Evolutionary conservation across 2,329 filamentous ascomycete species (phyloP), one percentile per base, ranked within the genome.

Genomic region (Nemania sp.): DNA sequence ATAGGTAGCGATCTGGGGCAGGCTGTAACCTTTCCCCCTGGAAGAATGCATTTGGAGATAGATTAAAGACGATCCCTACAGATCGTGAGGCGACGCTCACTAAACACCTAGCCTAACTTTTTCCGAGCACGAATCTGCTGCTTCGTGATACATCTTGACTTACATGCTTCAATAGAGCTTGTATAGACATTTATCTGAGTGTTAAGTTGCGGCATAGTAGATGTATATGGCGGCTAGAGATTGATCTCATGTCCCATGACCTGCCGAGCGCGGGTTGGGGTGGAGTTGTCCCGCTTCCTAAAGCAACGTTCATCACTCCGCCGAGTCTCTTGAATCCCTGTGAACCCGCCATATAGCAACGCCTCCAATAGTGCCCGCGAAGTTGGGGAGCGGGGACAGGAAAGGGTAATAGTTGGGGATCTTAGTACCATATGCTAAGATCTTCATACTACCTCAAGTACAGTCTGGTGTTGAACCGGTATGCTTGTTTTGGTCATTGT

Each of bases 21-120:
- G 43, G 37, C 15, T 53, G 39, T 42, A 39, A 52, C 52, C 44
- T 24, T 46, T 28, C 34, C 54, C 24, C 37, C 48, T 41, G 45
- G 34, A 40, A 37, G 20, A 6, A 9, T 49, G 54, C 49, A 49
- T 49, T 45, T 47, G 54, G 34, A 53, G 45, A 52, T 55, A 48
- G 30, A 49, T 56, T 53, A 36, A 49, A 37, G 11, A 42, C 15
- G 19, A 26, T 46, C 40, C 44, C 30, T 15, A 17, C 26, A 48
- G 22, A 48, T 43, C 37, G 31, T 26, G 8, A 46, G 26, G 11
- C 33, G 24, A 7, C 12, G 19, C 17, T 41, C 26, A 3, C 6
- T 15, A 12, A 26, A 12, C n/a, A 6, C 8, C 14, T 9, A 7
- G 19, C 36, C 9, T 24, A 24, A 3, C 20, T 40, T 15, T 17